A percentile compares a stretch with the other conserved stretches of the same genome.
Evolutionary conservation across 768 basidiomycete genomes (phyloP).

Genomic region (Cystofilobasidium macerans): DNA sequence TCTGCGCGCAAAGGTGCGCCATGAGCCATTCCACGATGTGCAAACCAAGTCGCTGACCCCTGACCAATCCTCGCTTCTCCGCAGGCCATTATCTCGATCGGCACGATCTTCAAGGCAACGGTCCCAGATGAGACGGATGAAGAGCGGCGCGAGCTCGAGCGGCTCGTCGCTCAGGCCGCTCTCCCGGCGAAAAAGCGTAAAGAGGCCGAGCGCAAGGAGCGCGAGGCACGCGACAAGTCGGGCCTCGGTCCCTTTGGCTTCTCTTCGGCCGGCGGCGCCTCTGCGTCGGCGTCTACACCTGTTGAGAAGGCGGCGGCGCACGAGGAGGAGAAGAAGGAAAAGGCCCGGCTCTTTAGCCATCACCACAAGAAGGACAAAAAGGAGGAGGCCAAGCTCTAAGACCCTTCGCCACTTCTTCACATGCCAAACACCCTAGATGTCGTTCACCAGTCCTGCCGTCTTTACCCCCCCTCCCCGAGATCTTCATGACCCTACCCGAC

Average conservation of each 20-base stretch:
- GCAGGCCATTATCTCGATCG: constrained; percentile 75
- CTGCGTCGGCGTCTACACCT: background rate
- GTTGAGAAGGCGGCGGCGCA: constrained; percentile 3
- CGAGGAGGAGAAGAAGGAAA: constrained; percentile 9
- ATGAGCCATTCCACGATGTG: too few species aligned
- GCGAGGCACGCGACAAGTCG: background rate
- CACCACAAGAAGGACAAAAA: background rate
- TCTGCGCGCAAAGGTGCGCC: constrained; percentile 69
- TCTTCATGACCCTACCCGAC: too few species aligned
- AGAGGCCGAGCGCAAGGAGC: constrained; percentile 21
- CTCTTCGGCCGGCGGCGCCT: background rate
- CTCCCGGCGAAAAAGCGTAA: constrained; percentile 26
- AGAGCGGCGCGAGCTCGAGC: constrained; percentile 85
- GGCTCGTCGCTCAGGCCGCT: constrained; percentile 35
- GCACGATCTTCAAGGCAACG: constrained; percentile 76
- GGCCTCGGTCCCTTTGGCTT: background rate
- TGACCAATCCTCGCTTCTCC: background rate
- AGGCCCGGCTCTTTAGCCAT: constrained; percentile 4
- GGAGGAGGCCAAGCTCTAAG: constrained; percentile 11
- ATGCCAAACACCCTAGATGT: too few species aligned
- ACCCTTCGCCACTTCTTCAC: too few species aligned
- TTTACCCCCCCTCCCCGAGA: too few species aligned
- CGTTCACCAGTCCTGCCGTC: too few species aligned
- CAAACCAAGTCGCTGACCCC: background rate
- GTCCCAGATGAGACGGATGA: constrained; percentile 82